Evolutionary conservation across 1,284 basidiomycete species (phyloP), one percentile per base, ranked within the genome.

Genomic region (Paramarasmius palmivorus): DNA sequence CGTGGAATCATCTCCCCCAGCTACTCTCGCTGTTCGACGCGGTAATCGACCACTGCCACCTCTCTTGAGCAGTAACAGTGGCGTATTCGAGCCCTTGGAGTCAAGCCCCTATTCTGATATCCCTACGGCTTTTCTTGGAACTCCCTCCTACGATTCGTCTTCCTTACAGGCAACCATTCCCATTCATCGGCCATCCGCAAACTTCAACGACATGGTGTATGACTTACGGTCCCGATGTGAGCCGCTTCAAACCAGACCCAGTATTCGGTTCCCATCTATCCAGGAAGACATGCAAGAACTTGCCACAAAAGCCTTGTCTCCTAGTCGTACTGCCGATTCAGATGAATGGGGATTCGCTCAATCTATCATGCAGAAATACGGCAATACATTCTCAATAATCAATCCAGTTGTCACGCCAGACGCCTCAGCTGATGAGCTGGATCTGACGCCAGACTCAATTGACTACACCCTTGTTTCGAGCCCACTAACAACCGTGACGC

Each of bases 91-190:
- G 68, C 32, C 12, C 7, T n/a, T 38, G 10, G 51, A 53, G 17
- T 25, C 44, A 44, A 59, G 63, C 56, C 58, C 73, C 37, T 86
- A 86, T 65, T 83, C 85, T 34, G 73, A 73, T 50, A 82, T 86
- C 40, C 85, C 85, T 15, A 81, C 82, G 19, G 79, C 84, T 12
- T 86, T 86, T 66, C 66, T 78, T 17, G 82, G 84, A 3, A 77
- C 81, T n/a, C 74, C 80, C 2, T 72, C 75, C 15, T 58, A 68
- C 36, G 73, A 79, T 60, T 72, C 71, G n/a, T 72, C 79, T 10
- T 63, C 67, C 36, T 73, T 74, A 50, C 23, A 46, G 72, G 77
- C 37, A 61, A 65, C 36, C 55, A 58, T 19, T 61, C 61, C 36
- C 37, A 59, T 50, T 57, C 20, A 61, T 61, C 26, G 64, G 64